Base-by-base conservation (phyloP, 1,284 basidiomycete genomes). In the Meira nashicola region DNA sequence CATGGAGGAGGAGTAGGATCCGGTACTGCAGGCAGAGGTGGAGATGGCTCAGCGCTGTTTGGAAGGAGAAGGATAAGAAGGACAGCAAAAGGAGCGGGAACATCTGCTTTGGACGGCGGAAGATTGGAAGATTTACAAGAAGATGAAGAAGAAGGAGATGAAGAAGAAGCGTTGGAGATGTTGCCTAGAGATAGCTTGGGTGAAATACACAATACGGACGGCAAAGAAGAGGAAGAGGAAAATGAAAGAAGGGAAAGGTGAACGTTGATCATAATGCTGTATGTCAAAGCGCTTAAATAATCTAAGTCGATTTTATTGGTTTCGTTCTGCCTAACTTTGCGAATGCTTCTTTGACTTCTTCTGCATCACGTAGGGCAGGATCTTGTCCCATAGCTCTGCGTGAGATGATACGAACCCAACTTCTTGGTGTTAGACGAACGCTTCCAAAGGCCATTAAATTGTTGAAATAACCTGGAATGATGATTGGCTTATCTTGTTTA, bases 121-220 rank as follows among this genome's bases (percentile, higher is more conserved):
- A 33, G 28, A 33, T 15, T 43, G 37, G 11, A 47, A 14, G 38
- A 60, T 10, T 17, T 21, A 1, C 53, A 55, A 15, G 65, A 63
- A 15, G 55, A 55, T 6, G 55, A 40, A 23, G 41, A 41, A 6
- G 57, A 60, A 15, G 60, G 60, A 11, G 64, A 64, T 1, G 66
- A 62, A 2, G 68, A 71, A 25, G 68, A 71, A 50, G 51, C 62
- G 19, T 59, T 71, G 43, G 66, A 71, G 54, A 71, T 71, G 68
- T 60, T 71, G 7, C 66, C 68, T 3, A 58, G 63, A 40, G 47
- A 59, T 37, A 12, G 19, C 28, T 33, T 33, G 28, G 28, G 28
- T 33, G 28, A 8, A 3, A 8, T 33, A 33, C 28, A 33, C 4
- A 8, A 33, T 33, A 33, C 8, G 28, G 28, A 33, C 3, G 28